Base-by-base conservation (phyloP, 805 yeast genomes). In the Priceomyces haplophilus region DNA sequence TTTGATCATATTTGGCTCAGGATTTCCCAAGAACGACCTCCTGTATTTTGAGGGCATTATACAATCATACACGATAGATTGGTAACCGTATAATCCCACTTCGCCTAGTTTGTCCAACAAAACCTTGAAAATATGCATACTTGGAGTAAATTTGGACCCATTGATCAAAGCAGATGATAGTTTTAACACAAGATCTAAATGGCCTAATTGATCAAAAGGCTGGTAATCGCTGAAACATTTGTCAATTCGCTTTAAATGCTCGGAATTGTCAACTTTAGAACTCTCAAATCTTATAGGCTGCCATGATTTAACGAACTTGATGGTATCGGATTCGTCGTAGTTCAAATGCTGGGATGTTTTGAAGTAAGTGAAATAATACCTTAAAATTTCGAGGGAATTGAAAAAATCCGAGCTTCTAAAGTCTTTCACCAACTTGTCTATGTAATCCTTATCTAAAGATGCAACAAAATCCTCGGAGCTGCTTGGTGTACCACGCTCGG, bases 291-390 rank as follows among this genome's bases (percentile, higher is more conserved):
- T 25, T 3, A 51, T 38, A 10, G 40, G 48, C 8, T 30, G 34
- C 24, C 25, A 15, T n/a, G 50, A 37, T 34, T 50, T 58, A 2
- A 61, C 46, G 29, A 45, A 46, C n/a, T 46, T 49, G 4, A 50
- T 40, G 1, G 58, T 52, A 36, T 67, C 73, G 1, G 65, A 52
- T 27, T 58, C 52, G 5, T 58, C 61, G 43, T 65, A 64, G 41
- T 62, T 66, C 29, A 65, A 54, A 47, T 55, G 59, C 23, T 64
- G 60, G 0, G 64, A 62, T 6, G 71, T 62, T 38, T 63, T 64
- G 51, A 49, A 49, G 36, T 52, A 44, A 37, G 48, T 49, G 43
- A 63, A 61, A 21, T 54, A 52, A 12, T 43, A 42, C 32, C 71
- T 44, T 37, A 50, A 54, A 41, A 49, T 50, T 27, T 54, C 58